A percentile compares a stretch with the other conserved stretches of the same genome.
Conservation (phyloP, 306 rosid genomes). For the Casuarina cunninghamiana region DNA sequence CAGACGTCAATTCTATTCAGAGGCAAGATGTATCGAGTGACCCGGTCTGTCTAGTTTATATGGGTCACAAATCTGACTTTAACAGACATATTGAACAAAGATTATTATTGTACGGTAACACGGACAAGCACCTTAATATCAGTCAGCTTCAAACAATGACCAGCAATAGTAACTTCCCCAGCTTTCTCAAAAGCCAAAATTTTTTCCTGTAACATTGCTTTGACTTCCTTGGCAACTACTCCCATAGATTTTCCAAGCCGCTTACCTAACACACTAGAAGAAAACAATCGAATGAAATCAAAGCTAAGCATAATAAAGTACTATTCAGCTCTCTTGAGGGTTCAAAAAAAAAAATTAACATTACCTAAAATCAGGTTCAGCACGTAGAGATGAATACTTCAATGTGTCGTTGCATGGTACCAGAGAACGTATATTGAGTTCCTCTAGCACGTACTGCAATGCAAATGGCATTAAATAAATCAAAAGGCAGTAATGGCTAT, state of each 20-base stretch:
- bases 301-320: constrained; percentile 6
- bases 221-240: constrained; percentile 72
- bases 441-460: constrained; percentile 83
- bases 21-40: not conserved
- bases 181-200: constrained; percentile 83
- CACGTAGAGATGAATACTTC: constrained; percentile 83
- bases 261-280: constrained; percentile 73
- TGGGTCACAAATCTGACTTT: not conserved
- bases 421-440: constrained; percentile 82
- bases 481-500: not conserved
- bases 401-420: constrained; percentile 82
- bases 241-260: constrained; percentile 93
- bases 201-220: constrained; percentile 83
- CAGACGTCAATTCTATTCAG: not conserved
- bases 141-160: constrained; percentile 69
- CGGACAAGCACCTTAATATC: constrained; percentile 76
- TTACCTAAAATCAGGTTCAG: constrained; percentile 95
- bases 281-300: constrained; percentile 18
- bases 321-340: constrained; percentile 2
- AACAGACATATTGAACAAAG: not conserved
- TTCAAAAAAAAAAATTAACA: constrained; percentile 13
- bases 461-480: constrained; percentile 30
- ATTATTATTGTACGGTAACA: not conserved
- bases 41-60: not conserved
- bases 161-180: constrained; percentile 72